Base-by-base conservation (phyloP, 2,329 filamentous ascomycete species). In the Beauveria bassiana region DNA sequence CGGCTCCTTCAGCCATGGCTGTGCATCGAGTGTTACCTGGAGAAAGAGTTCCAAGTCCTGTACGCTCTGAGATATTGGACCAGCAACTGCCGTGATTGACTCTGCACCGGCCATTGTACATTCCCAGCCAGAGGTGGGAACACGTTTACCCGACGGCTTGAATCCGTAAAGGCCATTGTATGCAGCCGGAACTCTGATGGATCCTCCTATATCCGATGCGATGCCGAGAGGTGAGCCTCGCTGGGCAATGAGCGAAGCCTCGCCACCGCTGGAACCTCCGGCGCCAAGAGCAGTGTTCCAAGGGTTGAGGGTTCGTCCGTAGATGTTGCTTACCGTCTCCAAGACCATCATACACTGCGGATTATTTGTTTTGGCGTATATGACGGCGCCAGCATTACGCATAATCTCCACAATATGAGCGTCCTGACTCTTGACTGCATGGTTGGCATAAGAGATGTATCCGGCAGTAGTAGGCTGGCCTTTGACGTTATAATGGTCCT, bases 331-430 rank as follows among this genome's bases (percentile, higher is more conserved):
- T 43, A 81, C 77, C 2, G 78, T 81, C 65, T 88, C 85, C 34
- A 83, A 68, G 5, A 75, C 74, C 62, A 75, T 75, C 62, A 82
- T 69, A 1, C 77, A 78, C 63, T 84, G 81, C 1, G 86, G 85
- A 8, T 88, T 78, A 61, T 87, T 89, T 0, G 87, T 89, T 70
- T 89, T 89, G 65, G 82, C 80, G 66, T 87, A 85, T n/a, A 87
- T 73, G 0, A 90, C 78, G 1, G 87, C 87, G 1, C 88, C 88
- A 0, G 85, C 76, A 20, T 78, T 76, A 28, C 82, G 73, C 4
- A 90, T 71, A 1, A 88, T 74, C 9, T 82, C 77, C 0, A 88
- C 81, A 7, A 89, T 73, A 0, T 80, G 77, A 0, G 83, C 79
- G 68, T 67, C 88, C 82, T 64, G 77, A 71, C 38, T 72, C 16